A percentile compares a stretch with the other conserved stretches of the same genome.
These are phyloP conservation scores for Geotrichum carabidarum DNA, from an alignment of 1,139 yeast genomes.

Conservation along the genomic window DNA sequence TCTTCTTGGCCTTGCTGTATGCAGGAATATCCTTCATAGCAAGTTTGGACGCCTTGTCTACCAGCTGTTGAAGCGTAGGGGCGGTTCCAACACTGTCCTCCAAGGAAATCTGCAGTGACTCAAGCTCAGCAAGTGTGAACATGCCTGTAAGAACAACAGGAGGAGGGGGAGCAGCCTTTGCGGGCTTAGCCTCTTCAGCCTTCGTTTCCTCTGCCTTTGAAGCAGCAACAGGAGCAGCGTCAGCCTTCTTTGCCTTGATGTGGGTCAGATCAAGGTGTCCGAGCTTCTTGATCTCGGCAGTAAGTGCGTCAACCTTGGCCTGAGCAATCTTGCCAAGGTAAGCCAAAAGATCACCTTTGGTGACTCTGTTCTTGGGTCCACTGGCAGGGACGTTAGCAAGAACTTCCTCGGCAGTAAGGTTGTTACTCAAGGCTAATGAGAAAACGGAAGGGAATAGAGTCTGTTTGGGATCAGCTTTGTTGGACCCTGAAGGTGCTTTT, in stretches of 20 bases:
- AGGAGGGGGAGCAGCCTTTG: slow-evolving; percentile 16
- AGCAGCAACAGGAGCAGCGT: slow-evolving; percentile 20
- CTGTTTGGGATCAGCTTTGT: slow-evolving; percentile 57
- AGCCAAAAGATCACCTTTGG: slow-evolving; percentile 89
- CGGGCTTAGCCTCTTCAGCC: slow-evolving; percentile 6
- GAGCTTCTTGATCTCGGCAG: slow-evolving; percentile 52
- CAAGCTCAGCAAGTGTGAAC: slow-evolving; percentile 22
- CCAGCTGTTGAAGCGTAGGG: slow-evolving; percentile 33
- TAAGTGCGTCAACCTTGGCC: slow-evolving; percentile 49
- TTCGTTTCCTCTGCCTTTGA: slow-evolving; percentile 16
- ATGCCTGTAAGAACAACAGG: slow-evolving; percentile 16
- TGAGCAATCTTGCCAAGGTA: slow-evolving; percentile 65
- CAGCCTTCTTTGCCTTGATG: slow-evolving; percentile 48
- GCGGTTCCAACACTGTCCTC: slow-evolving; percentile 33
- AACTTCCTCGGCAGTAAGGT: slow-evolving; percentile 66
- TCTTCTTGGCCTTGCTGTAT: slow-evolving; percentile 43
- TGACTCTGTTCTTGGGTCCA: slow-evolving; percentile 81
- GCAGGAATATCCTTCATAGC: slow-evolving; percentile 40
- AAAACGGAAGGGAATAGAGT: slow-evolving; percentile 78
- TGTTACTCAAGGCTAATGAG: slow-evolving; percentile 54
- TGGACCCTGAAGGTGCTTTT: slow-evolving; percentile 23
- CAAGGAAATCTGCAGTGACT: slow-evolving; percentile 29
- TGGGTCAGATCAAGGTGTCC: slow-evolving; percentile 73
- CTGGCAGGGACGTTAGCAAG: slow-evolving; percentile 67
- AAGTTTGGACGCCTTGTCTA: slow-evolving; percentile 40